Evolutionary conservation across 2,329 filamentous ascomycete species (phyloP).

Genomic region (Penicillium janthinellum): DNA sequence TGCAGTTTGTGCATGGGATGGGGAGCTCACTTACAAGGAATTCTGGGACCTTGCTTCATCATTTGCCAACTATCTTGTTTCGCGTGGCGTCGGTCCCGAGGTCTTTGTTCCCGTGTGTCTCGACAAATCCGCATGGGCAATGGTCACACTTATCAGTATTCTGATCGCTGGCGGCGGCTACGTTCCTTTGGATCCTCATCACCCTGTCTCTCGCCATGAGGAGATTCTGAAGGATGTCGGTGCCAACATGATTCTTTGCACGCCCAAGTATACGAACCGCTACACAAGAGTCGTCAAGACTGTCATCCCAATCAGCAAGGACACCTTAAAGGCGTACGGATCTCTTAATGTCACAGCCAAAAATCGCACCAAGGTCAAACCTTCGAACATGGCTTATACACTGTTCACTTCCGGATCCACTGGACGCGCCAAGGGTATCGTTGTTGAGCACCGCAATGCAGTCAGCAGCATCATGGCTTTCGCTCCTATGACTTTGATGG

Average conservation of each 20-base stretch:
- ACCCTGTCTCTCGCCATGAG: constrained; percentile 36
- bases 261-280: constrained; percentile 33
- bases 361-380: constrained; percentile 8
- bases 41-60: constrained; percentile 33
- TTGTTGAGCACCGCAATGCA: constrained; percentile 38
- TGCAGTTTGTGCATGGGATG: constrained; percentile 42
- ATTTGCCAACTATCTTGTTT: constrained; percentile 35
- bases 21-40: constrained; percentile 36
- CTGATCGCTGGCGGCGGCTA: constrained; percentile 39
- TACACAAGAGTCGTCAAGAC: constrained; percentile 34
- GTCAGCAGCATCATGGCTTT: constrained; percentile 37
- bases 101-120: constrained; percentile 37
- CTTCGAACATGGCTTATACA: constrained; percentile 37
- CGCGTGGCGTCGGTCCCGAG: constrained; percentile 36
- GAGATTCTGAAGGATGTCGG: constrained; percentile 37
- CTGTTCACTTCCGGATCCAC: constrained; percentile 44
- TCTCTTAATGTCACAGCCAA: constrained; percentile 17
- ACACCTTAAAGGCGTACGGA: constrained; percentile 33
- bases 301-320: constrained; percentile 36
- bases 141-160: constrained; percentile 37
- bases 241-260: constrained; percentile 37
- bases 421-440: constrained; percentile 41
- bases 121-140: constrained; percentile 39
- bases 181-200: constrained; percentile 39
- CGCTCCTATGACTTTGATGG: constrained; percentile 29